phyloP scores from a whole-genome alignment of 805 yeast species.

The Lachancea nothofagi region DNA sequence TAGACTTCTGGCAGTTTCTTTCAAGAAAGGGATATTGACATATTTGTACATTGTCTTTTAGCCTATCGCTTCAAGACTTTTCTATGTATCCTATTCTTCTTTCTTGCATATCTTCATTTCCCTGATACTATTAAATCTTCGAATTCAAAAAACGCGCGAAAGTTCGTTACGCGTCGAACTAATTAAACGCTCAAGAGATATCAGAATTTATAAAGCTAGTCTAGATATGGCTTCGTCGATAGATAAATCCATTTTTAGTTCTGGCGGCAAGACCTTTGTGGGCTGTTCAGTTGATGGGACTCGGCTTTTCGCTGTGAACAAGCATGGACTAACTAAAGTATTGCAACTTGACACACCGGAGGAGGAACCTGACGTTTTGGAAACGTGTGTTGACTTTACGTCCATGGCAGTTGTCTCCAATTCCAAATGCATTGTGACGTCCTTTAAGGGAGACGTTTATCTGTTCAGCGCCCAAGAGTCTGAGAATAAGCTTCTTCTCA shows the following conservation, averaged over 20 bases:
- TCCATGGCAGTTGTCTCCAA: constrained; percentile 31
- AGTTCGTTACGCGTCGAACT: neutral
- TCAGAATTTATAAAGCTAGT: too few species aligned
- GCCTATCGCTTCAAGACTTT: too few species aligned
- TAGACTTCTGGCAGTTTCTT: too few species aligned
- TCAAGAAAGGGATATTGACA: too few species aligned
- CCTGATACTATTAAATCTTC: neutral
- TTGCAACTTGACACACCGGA: constrained; percentile 44
- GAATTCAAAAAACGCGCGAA: neutral
- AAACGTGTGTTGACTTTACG: constrained; percentile 44
- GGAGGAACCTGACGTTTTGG: constrained; percentile 57
- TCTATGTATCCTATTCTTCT: neutral
- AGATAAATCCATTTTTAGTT: constrained; percentile 27
- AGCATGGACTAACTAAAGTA: constrained; percentile 49
- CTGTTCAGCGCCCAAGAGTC: constrained; percentile 19
- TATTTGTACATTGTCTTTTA: too few species aligned
- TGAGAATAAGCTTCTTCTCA: constrained; percentile 36
- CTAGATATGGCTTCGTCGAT: constrained; percentile 10
- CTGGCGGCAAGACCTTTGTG: constrained; percentile 29
- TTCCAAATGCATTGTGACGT: constrained; percentile 20
- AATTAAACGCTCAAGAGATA: neutral
- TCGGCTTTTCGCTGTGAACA: constrained; percentile 47
- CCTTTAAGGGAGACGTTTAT: constrained; percentile 25
- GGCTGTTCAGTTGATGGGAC: constrained; percentile 24
- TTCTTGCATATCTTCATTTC: neutral